phyloP scores from a whole-genome alignment of 352 stramenopile species.

The Saprolegnia diclina region DNA sequence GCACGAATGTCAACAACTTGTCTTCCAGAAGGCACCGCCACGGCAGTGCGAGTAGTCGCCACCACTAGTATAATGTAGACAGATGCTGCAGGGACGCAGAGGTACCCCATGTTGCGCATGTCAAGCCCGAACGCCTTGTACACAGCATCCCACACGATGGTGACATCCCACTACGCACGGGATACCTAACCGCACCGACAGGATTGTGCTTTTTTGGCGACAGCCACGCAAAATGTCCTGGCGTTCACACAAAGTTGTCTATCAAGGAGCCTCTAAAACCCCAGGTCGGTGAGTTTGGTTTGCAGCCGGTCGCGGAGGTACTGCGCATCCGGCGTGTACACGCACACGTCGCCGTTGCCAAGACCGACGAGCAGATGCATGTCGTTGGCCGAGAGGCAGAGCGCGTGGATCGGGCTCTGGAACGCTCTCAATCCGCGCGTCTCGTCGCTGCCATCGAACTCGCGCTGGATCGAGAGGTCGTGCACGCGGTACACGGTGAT shows the following conservation, averaged over 20 bases:
- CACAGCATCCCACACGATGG: too few species aligned
- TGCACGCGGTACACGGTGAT: constrained; percentile 22
- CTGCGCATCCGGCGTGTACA: constrained; percentile 22
- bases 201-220: too few species aligned
- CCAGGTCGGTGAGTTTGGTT: constrained; percentile 16
- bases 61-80: too few species aligned
- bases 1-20: neutral
- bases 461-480: constrained; percentile 18
- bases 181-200: too few species aligned
- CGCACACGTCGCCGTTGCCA: constrained; percentile 23
- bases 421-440: neutral
- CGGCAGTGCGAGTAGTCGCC: neutral
- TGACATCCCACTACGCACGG: too few species aligned
- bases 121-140: too few species aligned
- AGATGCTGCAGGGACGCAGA: too few species aligned
- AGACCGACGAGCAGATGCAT: constrained; percentile 26
- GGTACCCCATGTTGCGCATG: too few species aligned
- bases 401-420: constrained; percentile 23
- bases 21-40: neutral
- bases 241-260: too few species aligned
- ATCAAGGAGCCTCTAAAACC: too few species aligned
- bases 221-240: too few species aligned
- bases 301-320: constrained; percentile 25
- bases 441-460: constrained; percentile 14
- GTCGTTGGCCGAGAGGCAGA: constrained; percentile 18